These are phyloP conservation scores for Moesziomyces globuligerus DNA, from an alignment of 1,284 basidiomycete genomes.

Conservation along the genomic window DNA sequence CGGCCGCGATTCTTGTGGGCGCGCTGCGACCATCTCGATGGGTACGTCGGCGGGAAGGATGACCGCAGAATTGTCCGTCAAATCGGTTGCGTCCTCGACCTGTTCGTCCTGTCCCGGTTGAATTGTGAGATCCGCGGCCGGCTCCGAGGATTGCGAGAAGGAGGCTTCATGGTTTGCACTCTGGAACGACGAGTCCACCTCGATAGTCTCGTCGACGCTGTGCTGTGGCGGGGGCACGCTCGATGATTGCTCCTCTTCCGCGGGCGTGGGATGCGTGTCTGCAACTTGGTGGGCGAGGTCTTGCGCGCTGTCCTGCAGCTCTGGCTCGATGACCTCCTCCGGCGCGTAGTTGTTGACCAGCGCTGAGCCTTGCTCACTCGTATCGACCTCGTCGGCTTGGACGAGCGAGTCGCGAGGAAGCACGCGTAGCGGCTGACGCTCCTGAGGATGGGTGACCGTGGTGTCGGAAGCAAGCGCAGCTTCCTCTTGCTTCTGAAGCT, in stretches of 20 bases:
- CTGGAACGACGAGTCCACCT: constrained; percentile 2
- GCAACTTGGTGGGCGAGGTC: constrained; percentile 6
- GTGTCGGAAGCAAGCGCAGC: constrained; percentile 15
- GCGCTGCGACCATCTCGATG: not conserved
- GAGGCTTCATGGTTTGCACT: constrained; percentile 13
- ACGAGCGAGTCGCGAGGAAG: constrained; percentile 18
- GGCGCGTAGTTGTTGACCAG: constrained; percentile 1
- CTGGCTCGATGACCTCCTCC: constrained; percentile 5
- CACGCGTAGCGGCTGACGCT: constrained; percentile 12
- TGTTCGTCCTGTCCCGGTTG: constrained; percentile 3
- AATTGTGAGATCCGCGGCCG: constrained; percentile 20
- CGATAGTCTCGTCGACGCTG: not conserved
- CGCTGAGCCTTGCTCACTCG: constrained; percentile 1
- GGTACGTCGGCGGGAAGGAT: constrained; percentile 8
- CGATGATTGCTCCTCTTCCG: constrained; percentile 12
- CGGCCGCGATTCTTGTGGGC: constrained; percentile 1
- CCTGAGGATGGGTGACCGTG: constrained; percentile 9
- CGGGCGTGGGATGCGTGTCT: not conserved
- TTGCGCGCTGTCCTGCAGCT: constrained; percentile 15
- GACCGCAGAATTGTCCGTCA: constrained; percentile 33
- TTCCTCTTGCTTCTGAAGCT: constrained; percentile 25
- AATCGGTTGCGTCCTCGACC: constrained; percentile 2
- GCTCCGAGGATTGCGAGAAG: constrained; percentile 6
- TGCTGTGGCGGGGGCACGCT: constrained; percentile 8
- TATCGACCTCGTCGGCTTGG: not conserved